Evolutionary conservation across 306 rosid genomes (phyloP).

Genomic region (Malus orientalis): DNA sequence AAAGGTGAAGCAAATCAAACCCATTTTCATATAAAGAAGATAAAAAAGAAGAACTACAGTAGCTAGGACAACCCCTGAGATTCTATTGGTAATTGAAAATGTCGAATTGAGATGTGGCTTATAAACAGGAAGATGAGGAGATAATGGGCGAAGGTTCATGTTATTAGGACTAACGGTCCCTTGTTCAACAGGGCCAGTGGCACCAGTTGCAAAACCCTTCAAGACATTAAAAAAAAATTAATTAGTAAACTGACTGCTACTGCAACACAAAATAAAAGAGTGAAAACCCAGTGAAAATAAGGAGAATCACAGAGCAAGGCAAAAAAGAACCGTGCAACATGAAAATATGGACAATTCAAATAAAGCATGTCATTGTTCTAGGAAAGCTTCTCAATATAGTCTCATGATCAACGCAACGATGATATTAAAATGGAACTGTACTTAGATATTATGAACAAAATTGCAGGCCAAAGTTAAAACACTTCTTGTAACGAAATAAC

Average conservation of each 20-base stretch:
- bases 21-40: too few species aligned
- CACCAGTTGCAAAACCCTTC: slow-evolving; percentile 97
- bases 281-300: too few species aligned
- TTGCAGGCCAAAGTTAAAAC: neutral
- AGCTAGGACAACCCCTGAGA: neutral
- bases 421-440: neutral
- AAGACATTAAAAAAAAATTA: neutral
- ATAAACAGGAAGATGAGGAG: too few species aligned
- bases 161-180: slow-evolving; percentile 28
- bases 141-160: too few species aligned
- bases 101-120: neutral
- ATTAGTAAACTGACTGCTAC: neutral
- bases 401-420: neutral
- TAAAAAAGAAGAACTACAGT: too few species aligned
- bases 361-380: neutral
- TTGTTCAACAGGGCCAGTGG: slow-evolving; percentile 96
- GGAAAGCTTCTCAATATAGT: neutral
- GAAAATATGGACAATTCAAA: neutral
- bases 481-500: neutral
- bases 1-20: too few species aligned
- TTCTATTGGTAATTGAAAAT: too few species aligned
- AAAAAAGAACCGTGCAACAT: neutral
- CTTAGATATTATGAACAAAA: neutral
- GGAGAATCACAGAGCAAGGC: neutral
- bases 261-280: too few species aligned